These are phyloP conservation scores for Kalmanozyma brasiliensis DNA, from an alignment of 1,284 basidiomycete species.

Conservation along the genomic window DNA sequence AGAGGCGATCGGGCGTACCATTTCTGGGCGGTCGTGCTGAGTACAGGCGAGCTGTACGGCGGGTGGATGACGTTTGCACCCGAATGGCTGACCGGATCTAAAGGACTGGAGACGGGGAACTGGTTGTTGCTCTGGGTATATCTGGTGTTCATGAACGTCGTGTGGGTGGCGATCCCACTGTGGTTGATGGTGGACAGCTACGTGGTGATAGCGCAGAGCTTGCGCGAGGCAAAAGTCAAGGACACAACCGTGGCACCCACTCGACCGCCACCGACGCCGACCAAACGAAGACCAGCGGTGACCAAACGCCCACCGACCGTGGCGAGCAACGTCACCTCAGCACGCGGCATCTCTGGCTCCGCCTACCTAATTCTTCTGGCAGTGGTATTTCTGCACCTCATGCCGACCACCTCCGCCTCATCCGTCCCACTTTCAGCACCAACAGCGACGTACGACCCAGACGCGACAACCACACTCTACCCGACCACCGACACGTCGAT, in stretches of 20 bases:
- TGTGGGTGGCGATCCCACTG: conserved; percentile 45
- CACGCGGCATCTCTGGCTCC: conserved; percentile 17
- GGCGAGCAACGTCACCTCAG: neutral
- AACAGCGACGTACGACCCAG: conserved; percentile 2
- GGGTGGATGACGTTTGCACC: conserved; percentile 66
- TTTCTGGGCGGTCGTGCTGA: conserved; percentile 57
- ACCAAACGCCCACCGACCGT: conserved; percentile 1
- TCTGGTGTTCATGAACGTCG: conserved; percentile 43
- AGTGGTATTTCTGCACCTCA: conserved; percentile 23
- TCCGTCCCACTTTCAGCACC: neutral
- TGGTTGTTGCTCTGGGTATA: conserved; percentile 49
- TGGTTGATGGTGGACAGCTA: conserved; percentile 46
- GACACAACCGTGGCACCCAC: conserved; percentile 3
- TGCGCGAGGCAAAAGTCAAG: conserved; percentile 1
- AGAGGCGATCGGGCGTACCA: conserved; percentile 49
- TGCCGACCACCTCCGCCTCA: conserved; percentile 13
- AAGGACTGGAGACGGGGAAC: conserved; percentile 9
- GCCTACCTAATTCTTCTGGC: conserved; percentile 25
- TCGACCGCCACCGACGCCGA: neutral
- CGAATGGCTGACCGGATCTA: conserved; percentile 55
- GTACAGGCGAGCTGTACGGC: conserved; percentile 58
- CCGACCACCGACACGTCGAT: neutral
- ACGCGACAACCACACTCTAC: conserved; percentile 4
- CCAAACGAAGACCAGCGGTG: neutral
- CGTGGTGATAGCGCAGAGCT: conserved; percentile 2